Conservation (phyloP, 441 rosid species). For the Viola pubescens region DNA sequence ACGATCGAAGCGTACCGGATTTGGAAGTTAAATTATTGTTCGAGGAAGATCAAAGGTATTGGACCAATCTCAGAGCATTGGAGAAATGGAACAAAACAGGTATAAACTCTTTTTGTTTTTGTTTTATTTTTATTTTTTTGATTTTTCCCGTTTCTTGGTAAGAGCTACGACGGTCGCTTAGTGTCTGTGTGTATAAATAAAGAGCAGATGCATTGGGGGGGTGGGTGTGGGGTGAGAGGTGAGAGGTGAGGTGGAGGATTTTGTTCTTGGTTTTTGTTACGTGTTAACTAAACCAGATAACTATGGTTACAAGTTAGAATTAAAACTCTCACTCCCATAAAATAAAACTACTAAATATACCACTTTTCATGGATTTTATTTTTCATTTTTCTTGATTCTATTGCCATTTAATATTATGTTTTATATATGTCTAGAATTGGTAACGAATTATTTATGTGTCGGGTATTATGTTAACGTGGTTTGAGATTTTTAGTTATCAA, state of each 20-base stretch:
- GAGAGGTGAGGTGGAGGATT: background rate
- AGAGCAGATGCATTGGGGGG: background rate
- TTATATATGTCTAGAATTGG: too few species aligned
- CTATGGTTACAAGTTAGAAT: too few species aligned
- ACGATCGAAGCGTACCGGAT: conserved; percentile 27
- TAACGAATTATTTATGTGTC: too few species aligned
- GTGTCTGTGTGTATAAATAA: conserved; percentile 4
- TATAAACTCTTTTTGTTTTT: too few species aligned
- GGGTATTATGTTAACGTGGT: too few species aligned
- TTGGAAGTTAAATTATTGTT: conserved; percentile 21
- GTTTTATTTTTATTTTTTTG: background rate
- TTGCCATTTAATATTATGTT: too few species aligned
- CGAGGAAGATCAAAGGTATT: background rate
- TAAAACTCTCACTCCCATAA: too few species aligned
- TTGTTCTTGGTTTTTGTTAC: background rate
- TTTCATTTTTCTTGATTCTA: too few species aligned
- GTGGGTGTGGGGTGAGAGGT: background rate
- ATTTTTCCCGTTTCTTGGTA: background rate
- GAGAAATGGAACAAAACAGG: conserved; percentile 10
- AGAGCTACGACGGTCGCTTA: background rate
- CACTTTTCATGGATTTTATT: too few species aligned
- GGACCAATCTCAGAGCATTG: conserved; percentile 27
- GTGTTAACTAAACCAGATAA: too few species aligned
- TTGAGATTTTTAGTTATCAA: too few species aligned
- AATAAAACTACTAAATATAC: too few species aligned